These are phyloP conservation scores for Calvatia gigantea DNA, from an alignment of 768 basidiomycete species.

Conservation along the genomic window DNA sequence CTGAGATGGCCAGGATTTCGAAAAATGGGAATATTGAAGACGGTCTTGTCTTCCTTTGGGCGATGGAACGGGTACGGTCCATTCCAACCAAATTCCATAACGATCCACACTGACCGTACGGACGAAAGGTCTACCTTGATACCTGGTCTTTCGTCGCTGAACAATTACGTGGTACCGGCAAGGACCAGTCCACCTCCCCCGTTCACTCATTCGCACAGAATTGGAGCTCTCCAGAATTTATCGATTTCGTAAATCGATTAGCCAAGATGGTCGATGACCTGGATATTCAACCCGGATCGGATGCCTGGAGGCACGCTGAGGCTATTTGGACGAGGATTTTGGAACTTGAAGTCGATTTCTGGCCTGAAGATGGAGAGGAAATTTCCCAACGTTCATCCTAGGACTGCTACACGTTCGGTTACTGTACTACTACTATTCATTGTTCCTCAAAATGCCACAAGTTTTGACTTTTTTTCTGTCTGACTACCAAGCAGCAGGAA, in stretches of 20 bases:
- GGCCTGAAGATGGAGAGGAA: constrained; percentile 46
- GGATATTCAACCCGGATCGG: constrained; percentile 30
- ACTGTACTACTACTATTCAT: background rate
- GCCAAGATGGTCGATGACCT: constrained; percentile 44
- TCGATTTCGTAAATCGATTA: constrained; percentile 47
- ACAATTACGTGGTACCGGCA: background rate
- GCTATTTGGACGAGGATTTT: constrained; percentile 54
- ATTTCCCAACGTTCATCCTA: background rate
- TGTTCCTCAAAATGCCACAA: too few species aligned
- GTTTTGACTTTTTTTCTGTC: too few species aligned
- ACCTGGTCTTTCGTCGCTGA: constrained; percentile 57
- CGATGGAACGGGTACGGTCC: constrained; percentile 66
- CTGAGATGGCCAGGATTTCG: constrained; percentile 60
- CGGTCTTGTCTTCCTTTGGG: constrained; percentile 71
- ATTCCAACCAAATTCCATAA: background rate
- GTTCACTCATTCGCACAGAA: constrained; percentile 51
- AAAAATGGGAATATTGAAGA: constrained; percentile 48
- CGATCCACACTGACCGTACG: background rate
- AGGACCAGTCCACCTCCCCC: constrained; percentile 21
- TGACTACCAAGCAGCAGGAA: too few species aligned
- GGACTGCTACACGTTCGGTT: background rate
- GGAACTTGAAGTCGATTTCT: constrained; percentile 59
- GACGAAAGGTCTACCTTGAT: constrained; percentile 65
- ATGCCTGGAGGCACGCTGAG: constrained; percentile 38
- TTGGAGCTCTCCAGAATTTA: constrained; percentile 59